Evolutionary conservation across 345 rosid genomes (phyloP).

Genomic region (Geranium rotundifolium): DNA sequence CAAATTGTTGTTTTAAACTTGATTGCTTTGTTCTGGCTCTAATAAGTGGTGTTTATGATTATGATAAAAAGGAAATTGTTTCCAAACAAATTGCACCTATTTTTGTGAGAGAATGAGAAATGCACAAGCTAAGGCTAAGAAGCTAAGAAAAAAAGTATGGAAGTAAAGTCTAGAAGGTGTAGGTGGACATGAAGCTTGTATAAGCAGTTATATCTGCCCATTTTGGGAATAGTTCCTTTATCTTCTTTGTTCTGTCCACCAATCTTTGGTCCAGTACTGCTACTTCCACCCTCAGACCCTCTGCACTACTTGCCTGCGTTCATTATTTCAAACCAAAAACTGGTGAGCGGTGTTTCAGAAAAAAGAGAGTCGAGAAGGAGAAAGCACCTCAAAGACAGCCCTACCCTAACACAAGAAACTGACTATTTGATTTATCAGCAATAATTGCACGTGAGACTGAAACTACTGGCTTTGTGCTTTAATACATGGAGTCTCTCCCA

Average conservation of each 20-base stretch:
- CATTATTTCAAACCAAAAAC: conserved; percentile 1
- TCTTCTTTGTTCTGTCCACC: conserved; percentile 40
- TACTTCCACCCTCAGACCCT: conserved; percentile 52
- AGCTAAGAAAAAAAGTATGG: not conserved
- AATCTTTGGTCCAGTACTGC: conserved; percentile 75
- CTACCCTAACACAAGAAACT: no score
- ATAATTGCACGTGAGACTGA: no score
- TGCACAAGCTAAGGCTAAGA: not conserved
- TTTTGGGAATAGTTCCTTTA: conserved; percentile 65
- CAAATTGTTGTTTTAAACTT: no score
- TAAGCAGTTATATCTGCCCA: conserved; percentile 74
- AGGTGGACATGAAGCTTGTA: conserved; percentile 65
- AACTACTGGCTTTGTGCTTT: no score
- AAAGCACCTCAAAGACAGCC: no score
- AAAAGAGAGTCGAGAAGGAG: no score
- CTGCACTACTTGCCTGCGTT: conserved; percentile 43
- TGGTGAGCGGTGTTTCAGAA: not conserved
- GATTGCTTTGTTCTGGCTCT: no score
- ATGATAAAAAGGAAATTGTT: no score
- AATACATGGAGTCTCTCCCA: no score
- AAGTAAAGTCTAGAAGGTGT: conserved; percentile 31
- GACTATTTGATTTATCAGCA: no score
- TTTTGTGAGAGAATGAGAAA: not conserved
- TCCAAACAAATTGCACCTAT: not conserved
- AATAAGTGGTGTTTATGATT: no score